Evolutionary conservation across 2,329 filamentous ascomycete species (phyloP), one percentile per base, ranked within the genome.

Genomic region (Penicillium sp.): DNA sequence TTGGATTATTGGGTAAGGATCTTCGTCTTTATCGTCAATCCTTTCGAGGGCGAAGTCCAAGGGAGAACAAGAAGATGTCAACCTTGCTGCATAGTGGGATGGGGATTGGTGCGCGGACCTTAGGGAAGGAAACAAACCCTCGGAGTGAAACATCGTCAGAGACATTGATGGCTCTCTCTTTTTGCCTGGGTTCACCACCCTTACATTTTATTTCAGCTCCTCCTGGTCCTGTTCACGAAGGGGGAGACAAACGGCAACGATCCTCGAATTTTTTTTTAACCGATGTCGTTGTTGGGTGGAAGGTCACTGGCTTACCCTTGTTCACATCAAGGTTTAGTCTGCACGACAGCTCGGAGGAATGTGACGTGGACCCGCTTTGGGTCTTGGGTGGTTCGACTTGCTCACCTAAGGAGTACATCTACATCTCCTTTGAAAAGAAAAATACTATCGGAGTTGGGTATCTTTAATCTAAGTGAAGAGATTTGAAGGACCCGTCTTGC

Each of bases 71-170:
- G 9, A 13, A 16, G 12, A 29, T 31, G 15, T 23, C 46, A 50
- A 54, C 40, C 27, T 32, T 23, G 41, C 27, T 48, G 46, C 27
- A 29, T 21, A 29, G 27, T 40, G 29, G 39, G 52, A 44, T 46
- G 16, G 39, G 39, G 34, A 55, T 55, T 39, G 29, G 52, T 39
- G 32, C 18, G 46, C 34, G 35, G 40, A 29, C 34, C 44, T 45
- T 25, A 27, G 32, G 27, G 31, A 25, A 35, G 27, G 31, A 25
- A 35, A 25, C 10, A 39, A 46, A 16, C n/a, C 34, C 35, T 50
- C 39, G 27, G 25, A 18, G 40, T 55, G 52, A 55, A 55, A 55
- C 52, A 50, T 45, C 31, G 5, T 34, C 34, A 54, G 40, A 45
- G 40, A 50, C 34, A 52, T 3, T 27, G 15, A 31, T 12, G 31